Conservation (phyloP, 2,329 filamentous ascomycete species). For the Scortechinia acanthostroma region DNA sequence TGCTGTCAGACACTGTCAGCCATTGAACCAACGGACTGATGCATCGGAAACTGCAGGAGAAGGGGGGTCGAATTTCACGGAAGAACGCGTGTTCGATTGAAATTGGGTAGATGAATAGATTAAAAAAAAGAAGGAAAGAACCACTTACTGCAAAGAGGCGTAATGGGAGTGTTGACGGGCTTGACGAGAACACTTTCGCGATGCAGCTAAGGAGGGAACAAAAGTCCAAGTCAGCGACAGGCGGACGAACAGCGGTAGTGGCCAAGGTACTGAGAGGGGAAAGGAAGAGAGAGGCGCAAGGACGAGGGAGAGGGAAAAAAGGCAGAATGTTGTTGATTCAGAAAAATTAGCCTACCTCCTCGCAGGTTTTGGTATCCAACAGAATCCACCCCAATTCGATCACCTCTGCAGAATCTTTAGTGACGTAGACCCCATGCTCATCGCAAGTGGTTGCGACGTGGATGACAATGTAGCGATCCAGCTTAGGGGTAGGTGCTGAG, state of each 20-base stretch:
- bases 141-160: slow-evolving; percentile 92
- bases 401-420: slow-evolving; percentile 97
- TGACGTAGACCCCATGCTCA: slow-evolving; percentile 98
- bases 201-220: slow-evolving; percentile 57
- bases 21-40: slow-evolving; percentile 9
- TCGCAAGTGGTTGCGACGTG: slow-evolving; percentile 98
- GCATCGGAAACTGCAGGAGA: slow-evolving; percentile 7
- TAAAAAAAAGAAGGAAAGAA: slow-evolving; percentile 6
- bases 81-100: too few species aligned
- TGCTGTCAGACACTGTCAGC: slow-evolving; percentile 43
- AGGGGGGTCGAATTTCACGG: slow-evolving; percentile 2
- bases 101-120: neutral
- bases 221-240: neutral
- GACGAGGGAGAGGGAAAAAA: too few species aligned
- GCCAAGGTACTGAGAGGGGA: too few species aligned
- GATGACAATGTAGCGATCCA: slow-evolving; percentile 96
- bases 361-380: slow-evolving; percentile 80
- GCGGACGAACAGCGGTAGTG: too few species aligned
- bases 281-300: too few species aligned
- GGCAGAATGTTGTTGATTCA: too few species aligned
- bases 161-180: slow-evolving; percentile 97
- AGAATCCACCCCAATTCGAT: slow-evolving; percentile 99
- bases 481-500: slow-evolving; percentile 54
- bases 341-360: slow-evolving; percentile 71
- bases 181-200: slow-evolving; percentile 96